Base-by-base conservation (phyloP, 1,284 basidiomycete genomes). In the Tilletiaria anomala region DNA sequence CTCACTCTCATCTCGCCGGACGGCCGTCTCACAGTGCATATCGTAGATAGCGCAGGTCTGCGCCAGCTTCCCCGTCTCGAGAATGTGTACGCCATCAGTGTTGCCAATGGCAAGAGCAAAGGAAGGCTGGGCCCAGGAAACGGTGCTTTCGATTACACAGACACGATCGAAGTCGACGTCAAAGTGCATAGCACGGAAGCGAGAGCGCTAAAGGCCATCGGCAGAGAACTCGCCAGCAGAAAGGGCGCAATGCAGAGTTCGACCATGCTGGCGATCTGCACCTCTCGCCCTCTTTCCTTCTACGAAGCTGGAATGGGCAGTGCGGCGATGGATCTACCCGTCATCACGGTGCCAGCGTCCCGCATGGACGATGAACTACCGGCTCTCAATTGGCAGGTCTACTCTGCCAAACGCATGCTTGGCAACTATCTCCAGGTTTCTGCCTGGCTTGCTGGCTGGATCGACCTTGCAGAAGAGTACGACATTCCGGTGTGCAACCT, bases 401-500 rank as follows among this genome's bases (percentile, higher is more conserved):
- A 73, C 45, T 70, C 71, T 14, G 68, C 70, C 3, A 63, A 71
- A 32, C 66, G 85, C 58, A 83, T 97, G 80, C 68, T 94, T 36
- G 75, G 72, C 32, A 81, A 86, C 40, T 97, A 88, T 60, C 71
- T 96, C 24, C 73, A 75, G 18, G 70, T 85, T 32, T 83, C 85
- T 1, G 56, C 71, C 11, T 93, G 85, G 83, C 70, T 97, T 29
- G 78, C 81, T 48, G 75, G 80, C n/a, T 76, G 82, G 55, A 74
- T 86, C 14, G 75, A 82, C 10, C 75, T 91, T 35, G 83, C 91
- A 0, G 76, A 82, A 48, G 89, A 93, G 61, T 93, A 88, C 59
- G 84, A 96, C 65, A 73, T 96, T 8, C 93, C 93, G 0, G 71
- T 96, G 80, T 44, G 58, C 46, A 89, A 97, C 65, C 75, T 97